Evolutionary conservation across 345 rosid genomes (phyloP), one percentile per base, ranked within the genome.

Genomic region (Hibiscus tridactylites): DNA sequence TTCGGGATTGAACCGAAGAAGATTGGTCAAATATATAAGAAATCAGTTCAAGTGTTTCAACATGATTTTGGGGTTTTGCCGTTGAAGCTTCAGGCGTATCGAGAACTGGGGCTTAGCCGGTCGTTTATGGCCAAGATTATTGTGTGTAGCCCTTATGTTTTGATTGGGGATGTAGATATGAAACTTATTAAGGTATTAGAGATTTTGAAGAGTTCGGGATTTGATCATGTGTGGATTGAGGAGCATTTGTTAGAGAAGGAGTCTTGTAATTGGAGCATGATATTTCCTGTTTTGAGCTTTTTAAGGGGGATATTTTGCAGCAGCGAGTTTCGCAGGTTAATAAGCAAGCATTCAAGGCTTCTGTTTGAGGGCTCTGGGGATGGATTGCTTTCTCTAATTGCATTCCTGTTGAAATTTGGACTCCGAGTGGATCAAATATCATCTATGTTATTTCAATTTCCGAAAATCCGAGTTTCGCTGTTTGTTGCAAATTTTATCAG

Each of bases 351-450:
- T 68, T 96, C 97, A 0, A 80, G 81, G 76, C 73, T 90, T 71
- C 28, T 92, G 33, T 81, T 84, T 37, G 88, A 88, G 79, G 78
- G 71, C 54, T 88, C 97, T 2, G 92, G 90, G 39, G 61, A 73
- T 39, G 73, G 58, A 79, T 70, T 84, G 10, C 73, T 83, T 71
- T 66, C 79, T 44, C 70, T 88, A 35, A 79, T 82, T 58, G 91
- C 86, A 10, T 82, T 88, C 52, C 73, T 86, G 15, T 64, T 84
- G 66, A 93, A 90, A 68, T 84, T 85, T 61, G 96, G 98, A 17
- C 79, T 33, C 15, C 64, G 88, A 2, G 60, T 74, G 78, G 68
- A 80, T 56, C 81, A 81, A 74, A 71, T 89, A 44, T 57, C 67
- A 70, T 79, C 78, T 1, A 61, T 87, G 77, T 84, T 93, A 71